phyloP scores from a whole-genome alignment of 176 grass and related monocot genomes.

The Areca catechu region DNA sequence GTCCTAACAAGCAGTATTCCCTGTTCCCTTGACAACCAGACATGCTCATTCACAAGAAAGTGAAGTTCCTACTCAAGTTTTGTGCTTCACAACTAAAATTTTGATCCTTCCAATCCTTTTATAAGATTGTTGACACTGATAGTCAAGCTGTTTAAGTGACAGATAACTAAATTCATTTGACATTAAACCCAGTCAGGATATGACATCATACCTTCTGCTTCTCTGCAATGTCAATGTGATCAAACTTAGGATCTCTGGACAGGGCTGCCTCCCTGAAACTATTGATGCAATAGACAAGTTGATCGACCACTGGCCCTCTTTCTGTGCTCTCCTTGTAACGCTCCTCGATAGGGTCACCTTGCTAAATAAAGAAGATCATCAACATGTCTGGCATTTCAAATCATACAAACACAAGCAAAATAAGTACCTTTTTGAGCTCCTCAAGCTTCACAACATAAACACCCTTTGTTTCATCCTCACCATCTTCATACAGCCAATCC shows the following conservation, averaged over 20 bases:
- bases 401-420: no score
- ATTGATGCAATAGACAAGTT: constrained; percentile 67
- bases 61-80: no score
- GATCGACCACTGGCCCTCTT: constrained; percentile 46
- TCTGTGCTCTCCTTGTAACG: constrained; percentile 69
- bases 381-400: not conserved
- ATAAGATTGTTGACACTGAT: no score
- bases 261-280: constrained; percentile 79
- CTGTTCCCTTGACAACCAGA: no score
- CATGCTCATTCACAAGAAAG: no score
- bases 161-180: no score
- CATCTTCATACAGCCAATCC: constrained; percentile 98
- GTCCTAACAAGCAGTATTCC: no score
- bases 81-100: no score
- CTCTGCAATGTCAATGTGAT: constrained; percentile 81
- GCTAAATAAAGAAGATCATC: constrained; percentile 21
- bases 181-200: not conserved
- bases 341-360: constrained; percentile 62
- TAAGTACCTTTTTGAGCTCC: constrained; percentile 61
- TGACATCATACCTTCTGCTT: constrained; percentile 68
- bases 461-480: constrained; percentile 95
- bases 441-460: constrained; percentile 91
- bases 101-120: no score
- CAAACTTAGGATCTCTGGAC: constrained; percentile 71
- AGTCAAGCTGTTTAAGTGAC: no score